Evolutionary conservation across 306 rosid genomes (phyloP).

Genomic region (Ormosia semicastrata): DNA sequence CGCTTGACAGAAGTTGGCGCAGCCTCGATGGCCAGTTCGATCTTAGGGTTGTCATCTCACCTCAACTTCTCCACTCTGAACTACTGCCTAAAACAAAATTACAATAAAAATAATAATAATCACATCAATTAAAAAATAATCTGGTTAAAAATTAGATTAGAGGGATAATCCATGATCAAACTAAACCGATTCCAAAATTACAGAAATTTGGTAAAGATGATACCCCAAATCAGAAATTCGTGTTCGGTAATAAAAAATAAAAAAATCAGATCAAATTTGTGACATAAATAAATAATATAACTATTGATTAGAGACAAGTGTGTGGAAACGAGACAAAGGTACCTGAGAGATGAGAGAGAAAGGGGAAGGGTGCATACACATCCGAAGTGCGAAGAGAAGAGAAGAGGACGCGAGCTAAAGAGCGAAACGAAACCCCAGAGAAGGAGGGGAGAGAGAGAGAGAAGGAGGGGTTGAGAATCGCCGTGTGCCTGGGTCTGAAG

Average conservation of each 20-base stretch:
- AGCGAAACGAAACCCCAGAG: slow-evolving; percentile 45
- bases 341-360: slow-evolving; percentile 74
- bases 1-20: slow-evolving; percentile 84
- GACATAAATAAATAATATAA: not conserved
- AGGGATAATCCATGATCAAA: slow-evolving; percentile 23
- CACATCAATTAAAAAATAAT: slow-evolving; percentile 2
- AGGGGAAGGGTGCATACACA: slow-evolving; percentile 52
- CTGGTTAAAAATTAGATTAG: not conserved
- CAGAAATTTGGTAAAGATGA: not conserved
- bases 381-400: slow-evolving; percentile 47
- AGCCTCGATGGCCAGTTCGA: slow-evolving; percentile 97
- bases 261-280: slow-evolving; percentile 36
- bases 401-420: not conserved
- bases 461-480: slow-evolving; percentile 39
- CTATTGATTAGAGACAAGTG: not conserved
- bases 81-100: slow-evolving; percentile 39
- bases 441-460: slow-evolving; percentile 18
- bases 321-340: not conserved
- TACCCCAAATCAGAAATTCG: slow-evolving; percentile 7
- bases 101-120: not conserved
- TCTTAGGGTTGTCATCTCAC: slow-evolving; percentile 83
- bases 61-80: slow-evolving; percentile 63
- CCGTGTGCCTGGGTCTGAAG: slow-evolving; percentile 1
- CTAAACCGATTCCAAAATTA: slow-evolving; percentile 12
- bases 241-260: not conserved